Evolutionary conservation across 1,139 yeast genomes (phyloP), one percentile per base, ranked within the genome.

Genomic region (Debaryomyces nepalensis): DNA sequence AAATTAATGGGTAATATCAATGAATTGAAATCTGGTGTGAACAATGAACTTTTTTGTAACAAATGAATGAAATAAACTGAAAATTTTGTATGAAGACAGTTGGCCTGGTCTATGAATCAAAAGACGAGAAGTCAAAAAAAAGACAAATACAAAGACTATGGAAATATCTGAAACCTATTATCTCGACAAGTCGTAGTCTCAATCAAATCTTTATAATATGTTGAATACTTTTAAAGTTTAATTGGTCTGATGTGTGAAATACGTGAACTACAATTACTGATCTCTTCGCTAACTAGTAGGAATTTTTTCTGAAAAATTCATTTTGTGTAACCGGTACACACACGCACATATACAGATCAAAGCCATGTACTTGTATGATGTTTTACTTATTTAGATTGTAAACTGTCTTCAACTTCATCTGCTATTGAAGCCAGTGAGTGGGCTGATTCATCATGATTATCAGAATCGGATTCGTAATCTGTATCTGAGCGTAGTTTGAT

Each of bases 211-310:
- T 24, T 34, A 34, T 24, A 14, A 22, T 33, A 33, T 33, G 20
- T 24, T 15, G 26, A 33, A 33, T 12, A 33, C n/a, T n/a, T 20
- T 32, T 10, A 12, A 21, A 8, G 11, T 21, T 33, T 29, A 21
- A n/a, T 16, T 16, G 22, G n/a, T 18, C 18, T 29, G 18, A 16
- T 29, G 18, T 29, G 18, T 16, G 21, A 29, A 29, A 26, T 12
- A 10, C 18, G 11, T 29, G 9, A 16, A 29, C 11, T 29, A 16
- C 32, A 16, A 29, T 15, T 29, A 29, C 15, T 41, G 44, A 41
- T 41, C 44, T 41, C 44, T 41, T 39, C 44, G 37, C 40, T 30
- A 26, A 26, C 19, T 33, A 22, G 36, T 27, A 33, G 36, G 21
- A 34, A n/a, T 24, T 34, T 34, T 24, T 23, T 24, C 12, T 16